Percentiles rank a stretch among this genome's conserved stretches.
Evolutionary conservation across 1,284 basidiomycete genomes (phyloP).

Genomic region (Trichosporon asahii): DNA sequence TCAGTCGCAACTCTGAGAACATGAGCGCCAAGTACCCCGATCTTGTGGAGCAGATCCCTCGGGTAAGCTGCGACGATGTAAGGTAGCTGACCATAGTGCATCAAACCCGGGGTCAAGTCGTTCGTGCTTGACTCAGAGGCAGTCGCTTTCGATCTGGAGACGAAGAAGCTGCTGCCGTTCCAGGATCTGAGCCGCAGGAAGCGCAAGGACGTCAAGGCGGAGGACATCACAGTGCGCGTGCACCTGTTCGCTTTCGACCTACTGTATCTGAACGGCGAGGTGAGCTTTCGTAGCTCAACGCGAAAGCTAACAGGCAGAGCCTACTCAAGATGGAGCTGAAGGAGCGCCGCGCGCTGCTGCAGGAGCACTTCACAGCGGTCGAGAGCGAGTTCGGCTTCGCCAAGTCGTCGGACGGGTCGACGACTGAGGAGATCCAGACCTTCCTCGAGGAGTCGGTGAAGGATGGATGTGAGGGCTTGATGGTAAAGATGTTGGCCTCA

Average conservation of each 20-base stretch:
- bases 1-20: constrained; percentile 96
- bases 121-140: constrained; percentile 83
- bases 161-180: constrained; percentile 69
- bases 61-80: constrained; percentile 55
- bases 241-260: constrained; percentile 60
- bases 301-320: constrained; percentile 36
- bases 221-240: constrained; percentile 59
- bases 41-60: constrained; percentile 85
- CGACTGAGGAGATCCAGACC: constrained; percentile 86
- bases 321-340: constrained; percentile 46
- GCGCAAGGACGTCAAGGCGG: constrained; percentile 73
- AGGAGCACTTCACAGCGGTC: constrained; percentile 75
- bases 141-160: constrained; percentile 68
- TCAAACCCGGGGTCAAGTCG: constrained; percentile 70
- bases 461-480: constrained; percentile 96
- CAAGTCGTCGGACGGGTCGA: constrained; percentile 81
- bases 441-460: constrained; percentile 97
- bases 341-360: constrained; percentile 72
- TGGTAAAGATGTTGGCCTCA: constrained; percentile 98
- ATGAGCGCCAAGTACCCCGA: constrained; percentile 99
- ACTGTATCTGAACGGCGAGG: constrained; percentile 58
- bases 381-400: constrained; percentile 91
- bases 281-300: too few relatives aligned
- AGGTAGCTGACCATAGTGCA: constrained; percentile 60
- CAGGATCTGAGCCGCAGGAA: constrained; percentile 82